Base-by-base conservation (phyloP, 192 early-diverging fungal genomes). In the Backusella parvicylindrica region DNA sequence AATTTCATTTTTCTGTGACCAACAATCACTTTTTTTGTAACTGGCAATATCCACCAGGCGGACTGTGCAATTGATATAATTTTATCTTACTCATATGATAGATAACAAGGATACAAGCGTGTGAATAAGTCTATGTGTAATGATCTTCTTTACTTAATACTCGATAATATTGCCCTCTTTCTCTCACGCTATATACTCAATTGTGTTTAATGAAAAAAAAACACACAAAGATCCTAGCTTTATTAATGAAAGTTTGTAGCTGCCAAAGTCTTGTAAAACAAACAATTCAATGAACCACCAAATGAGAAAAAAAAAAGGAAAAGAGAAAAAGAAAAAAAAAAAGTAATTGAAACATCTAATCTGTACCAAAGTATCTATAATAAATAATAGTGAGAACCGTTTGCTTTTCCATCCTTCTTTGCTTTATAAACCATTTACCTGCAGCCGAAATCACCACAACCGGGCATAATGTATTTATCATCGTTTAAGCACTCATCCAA, bases 381-480 rank as follows among this genome's bases (percentile, higher is more conserved):
- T 11, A 63, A 21, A 28, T 12, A 26, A 8, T 3, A 11, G 53
- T 60, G 6, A 47, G 21, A 0, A 4, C 3, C 7, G 1, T 31
- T 36, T 47, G 1, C 26, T 49, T 40, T n/a, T 18, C 16, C 26
- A 31, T 35, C 9, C 16, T 6, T n/a, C 4, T 35, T 66, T 31
- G 28, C 8, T 6, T 8, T 66, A 16, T 31, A 11, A 28, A 40
- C 21, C n/a, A 43, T 32, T 72, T 95, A 96, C 77, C 93, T 87
- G 86, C 94, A 94, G 72, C 95, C 95, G 80, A 96, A 98, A 83
- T 97, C 95, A 43, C 96, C 95, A 36, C 96, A 82, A 15, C 96
- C 96, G 37, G 96, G 96, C 16, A 94, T 80, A 76, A 98, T 97
- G 78, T 93, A 98, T 85, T 94, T 92, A 41, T 91, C 85, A 8